A percentile compares a stretch with the other conserved stretches of the same genome.
Conservation (phyloP, 805 yeast species). For the Zygoascus tannicola region DNA sequence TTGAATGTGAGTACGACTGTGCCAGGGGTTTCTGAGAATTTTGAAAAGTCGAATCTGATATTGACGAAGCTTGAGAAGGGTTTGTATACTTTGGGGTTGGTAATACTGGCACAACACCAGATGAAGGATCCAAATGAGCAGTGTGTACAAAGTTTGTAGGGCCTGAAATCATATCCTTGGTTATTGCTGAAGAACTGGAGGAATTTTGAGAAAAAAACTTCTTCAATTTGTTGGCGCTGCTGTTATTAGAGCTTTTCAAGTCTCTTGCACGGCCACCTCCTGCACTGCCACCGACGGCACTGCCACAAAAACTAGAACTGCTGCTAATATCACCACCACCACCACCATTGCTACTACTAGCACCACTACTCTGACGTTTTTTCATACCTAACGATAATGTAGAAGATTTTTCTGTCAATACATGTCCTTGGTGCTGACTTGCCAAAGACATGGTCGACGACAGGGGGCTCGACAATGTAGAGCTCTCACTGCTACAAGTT, state of each 20-base stretch:
- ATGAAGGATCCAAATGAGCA: constrained; percentile 16
- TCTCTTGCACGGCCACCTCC: not conserved
- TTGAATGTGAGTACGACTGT: not conserved
- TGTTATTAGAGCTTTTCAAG: no score
- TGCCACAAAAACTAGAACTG: not conserved
- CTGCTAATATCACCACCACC: not conserved
- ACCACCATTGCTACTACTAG: not conserved
- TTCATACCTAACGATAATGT: not conserved
- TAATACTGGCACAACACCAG: not conserved
- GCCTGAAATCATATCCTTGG: constrained; percentile 14
- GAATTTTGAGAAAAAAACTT: not conserved
- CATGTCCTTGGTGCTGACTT: not conserved
- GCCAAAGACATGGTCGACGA: not conserved
- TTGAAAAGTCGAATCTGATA: not conserved
- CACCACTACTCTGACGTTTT: not conserved
- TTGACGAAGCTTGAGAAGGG: not conserved
- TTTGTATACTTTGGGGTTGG: not conserved
- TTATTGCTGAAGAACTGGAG: constrained; percentile 1
- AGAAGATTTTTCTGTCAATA: not conserved
- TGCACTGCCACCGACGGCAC: not conserved
- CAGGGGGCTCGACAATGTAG: not conserved
- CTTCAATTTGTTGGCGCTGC: not conserved
- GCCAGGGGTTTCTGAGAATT: not conserved
- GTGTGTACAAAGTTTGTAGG: constrained; percentile 21
- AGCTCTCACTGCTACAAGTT: not conserved